Conservation (phyloP, 2,329 filamentous ascomycete genomes). For the Trichothecium sympodiale region DNA sequence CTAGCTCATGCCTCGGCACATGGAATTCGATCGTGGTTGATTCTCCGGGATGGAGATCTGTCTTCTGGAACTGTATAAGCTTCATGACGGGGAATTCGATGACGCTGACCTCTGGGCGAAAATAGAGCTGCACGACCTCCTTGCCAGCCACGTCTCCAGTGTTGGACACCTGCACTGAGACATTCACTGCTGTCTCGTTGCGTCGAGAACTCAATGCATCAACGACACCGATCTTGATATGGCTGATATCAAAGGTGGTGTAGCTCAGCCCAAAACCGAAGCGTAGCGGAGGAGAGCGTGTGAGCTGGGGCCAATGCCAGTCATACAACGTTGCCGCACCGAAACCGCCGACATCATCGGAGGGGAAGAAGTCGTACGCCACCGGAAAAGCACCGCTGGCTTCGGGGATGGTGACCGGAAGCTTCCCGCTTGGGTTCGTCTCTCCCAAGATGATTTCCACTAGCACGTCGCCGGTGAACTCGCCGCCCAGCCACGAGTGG, state of each 20-base stretch:
- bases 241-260: too few species aligned
- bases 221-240: conserved; percentile 49
- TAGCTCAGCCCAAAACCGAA: too few species aligned
- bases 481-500: conserved; percentile 51
- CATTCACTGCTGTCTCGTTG: conserved; percentile 29
- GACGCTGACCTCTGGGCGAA: conserved; percentile 35
- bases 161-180: conserved; percentile 44
- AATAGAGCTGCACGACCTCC: conserved; percentile 42
- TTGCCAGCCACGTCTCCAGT: conserved; percentile 37
- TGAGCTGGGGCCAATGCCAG: conserved; percentile 32
- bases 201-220: conserved; percentile 9
- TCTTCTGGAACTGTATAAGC: conserved; percentile 50
- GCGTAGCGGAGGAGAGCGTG: too few species aligned
- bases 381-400: conserved; percentile 36
- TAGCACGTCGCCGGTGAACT: conserved; percentile 53
- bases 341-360: conserved; percentile 48
- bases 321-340: conserved; percentile 44
- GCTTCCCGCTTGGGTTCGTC: conserved; percentile 38
- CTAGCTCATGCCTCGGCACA: too few species aligned
- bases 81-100: conserved; percentile 43
- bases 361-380: conserved; percentile 56
- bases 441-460: conserved; percentile 52
- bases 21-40: too few species aligned
- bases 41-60: conserved; percentile 44
- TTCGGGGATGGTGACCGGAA: conserved; percentile 35